A percentile compares a stretch with the other conserved stretches of the same genome.
Conservation (phyloP, 495 filamentous ascomycete genomes). For the Aspergillus taichungensis region DNA sequence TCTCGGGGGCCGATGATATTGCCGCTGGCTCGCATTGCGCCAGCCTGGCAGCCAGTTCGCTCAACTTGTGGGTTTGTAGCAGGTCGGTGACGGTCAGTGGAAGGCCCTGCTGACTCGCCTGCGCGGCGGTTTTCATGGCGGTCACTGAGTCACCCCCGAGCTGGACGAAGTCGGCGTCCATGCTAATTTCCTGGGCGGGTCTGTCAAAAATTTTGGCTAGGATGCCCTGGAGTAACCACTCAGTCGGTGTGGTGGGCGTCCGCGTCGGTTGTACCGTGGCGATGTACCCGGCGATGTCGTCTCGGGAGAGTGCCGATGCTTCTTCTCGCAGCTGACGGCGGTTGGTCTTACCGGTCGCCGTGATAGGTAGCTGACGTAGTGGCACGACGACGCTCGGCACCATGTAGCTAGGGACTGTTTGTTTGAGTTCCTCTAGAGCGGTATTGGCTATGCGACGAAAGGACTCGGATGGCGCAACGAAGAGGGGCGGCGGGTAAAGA, state of each 20-base stretch:
- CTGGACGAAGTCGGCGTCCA: constrained; percentile 42
- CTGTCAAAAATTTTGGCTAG: constrained; percentile 7
- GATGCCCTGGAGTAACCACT: constrained; percentile 9
- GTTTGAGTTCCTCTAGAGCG: background rate
- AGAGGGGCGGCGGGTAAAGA: background rate
- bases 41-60: background rate
- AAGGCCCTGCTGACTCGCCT: constrained; percentile 6
- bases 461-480: background rate
- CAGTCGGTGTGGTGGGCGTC: constrained; percentile 5
- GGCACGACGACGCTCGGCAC: constrained; percentile 28
- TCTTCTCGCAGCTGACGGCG: constrained; percentile 12
- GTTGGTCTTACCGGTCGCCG: constrained; percentile 26
- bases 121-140: constrained; percentile 41
- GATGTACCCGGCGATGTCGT: background rate
- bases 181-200: constrained; percentile 16
- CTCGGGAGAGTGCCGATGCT: background rate
- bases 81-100: constrained; percentile 11
- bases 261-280: background rate
- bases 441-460: background rate
- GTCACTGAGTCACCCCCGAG: constrained; percentile 43
- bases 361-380: constrained; percentile 24
- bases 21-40: no score
- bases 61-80: constrained; percentile 1
- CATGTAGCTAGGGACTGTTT: constrained; percentile 26
- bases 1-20: no score